These are phyloP conservation scores for Mikania micrantha DNA, from an alignment of 129 eudicot species.

Conservation along the genomic window DNA sequence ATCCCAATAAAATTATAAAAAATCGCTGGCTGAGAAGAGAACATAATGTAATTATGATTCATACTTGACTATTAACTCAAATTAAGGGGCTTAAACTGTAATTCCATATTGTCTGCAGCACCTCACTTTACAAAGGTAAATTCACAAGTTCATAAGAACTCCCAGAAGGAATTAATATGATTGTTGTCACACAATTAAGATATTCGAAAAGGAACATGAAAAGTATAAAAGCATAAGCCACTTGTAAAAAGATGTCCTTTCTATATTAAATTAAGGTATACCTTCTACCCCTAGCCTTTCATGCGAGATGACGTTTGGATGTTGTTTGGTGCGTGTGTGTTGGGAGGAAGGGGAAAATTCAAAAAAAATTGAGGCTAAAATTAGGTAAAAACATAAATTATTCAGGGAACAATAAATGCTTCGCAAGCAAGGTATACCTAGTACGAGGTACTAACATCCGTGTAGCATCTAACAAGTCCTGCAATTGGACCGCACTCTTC, in stretches of 20 bases:
- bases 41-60: neutral
- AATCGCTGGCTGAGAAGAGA: neutral
- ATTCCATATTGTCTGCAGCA: neutral
- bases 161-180: neutral
- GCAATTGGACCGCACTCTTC: conserved; percentile 91
- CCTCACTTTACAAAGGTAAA: conserved; percentile 4
- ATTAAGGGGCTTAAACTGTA: neutral
- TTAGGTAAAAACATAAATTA: neutral
- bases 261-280: neutral
- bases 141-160: neutral
- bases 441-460: conserved; percentile 84
- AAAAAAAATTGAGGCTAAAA: neutral
- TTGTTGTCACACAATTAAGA: neutral
- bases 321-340: neutral
- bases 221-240: neutral
- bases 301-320: neutral
- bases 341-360: neutral
- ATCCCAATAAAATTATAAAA: conserved; percentile 5
- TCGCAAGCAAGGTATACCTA: conserved; percentile 35
- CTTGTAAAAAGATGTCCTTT: neutral
- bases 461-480: conserved; percentile 94
- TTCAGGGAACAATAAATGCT: neutral
- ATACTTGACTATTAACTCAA: neutral
- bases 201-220: neutral
- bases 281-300: neutral